Evolutionary conservation across 2,329 filamentous ascomycete species (phyloP).

Genomic region (Beauveria asiatica): DNA sequence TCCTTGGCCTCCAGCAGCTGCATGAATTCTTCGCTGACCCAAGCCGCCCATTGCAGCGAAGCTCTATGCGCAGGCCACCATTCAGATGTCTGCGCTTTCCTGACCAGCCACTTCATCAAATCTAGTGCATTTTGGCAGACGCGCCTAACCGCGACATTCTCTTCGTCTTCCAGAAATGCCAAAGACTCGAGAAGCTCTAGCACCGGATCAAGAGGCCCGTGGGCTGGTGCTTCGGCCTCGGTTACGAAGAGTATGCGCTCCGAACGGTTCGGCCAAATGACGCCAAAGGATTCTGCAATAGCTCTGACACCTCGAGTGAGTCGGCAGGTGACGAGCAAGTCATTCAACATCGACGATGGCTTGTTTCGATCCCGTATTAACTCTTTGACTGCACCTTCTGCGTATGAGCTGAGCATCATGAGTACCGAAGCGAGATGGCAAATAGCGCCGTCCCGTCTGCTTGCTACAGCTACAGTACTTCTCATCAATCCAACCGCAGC

Average conservation of each 20-base stretch:
- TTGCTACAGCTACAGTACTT: not conserved
- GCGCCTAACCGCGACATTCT: not conserved
- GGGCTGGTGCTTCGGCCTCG: not conserved
- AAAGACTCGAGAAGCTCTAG: not conserved
- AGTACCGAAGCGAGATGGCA: not conserved
- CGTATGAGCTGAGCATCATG: not conserved
- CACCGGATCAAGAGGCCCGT: not conserved
- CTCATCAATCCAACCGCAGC: not conserved
- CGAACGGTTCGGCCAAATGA: not conserved
- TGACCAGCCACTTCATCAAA: not conserved
- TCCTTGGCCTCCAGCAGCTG: not conserved
- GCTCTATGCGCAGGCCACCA: not conserved
- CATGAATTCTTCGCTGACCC: not conserved
- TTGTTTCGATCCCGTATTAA: not conserved
- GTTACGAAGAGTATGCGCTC: slow-evolving; percentile 1
- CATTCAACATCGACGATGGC: not conserved
- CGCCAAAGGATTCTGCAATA: not conserved
- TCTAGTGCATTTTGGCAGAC: not conserved
- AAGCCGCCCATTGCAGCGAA: not conserved
- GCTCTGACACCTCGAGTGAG: not conserved
- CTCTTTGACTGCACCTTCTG: not conserved
- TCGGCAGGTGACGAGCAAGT: not conserved
- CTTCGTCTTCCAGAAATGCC: not conserved
- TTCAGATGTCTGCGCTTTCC: not conserved
- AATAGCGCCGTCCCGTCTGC: not conserved